Base-by-base conservation (phyloP, 2,329 filamentous ascomycete species). In the Hypoxylon sp. region DNA sequence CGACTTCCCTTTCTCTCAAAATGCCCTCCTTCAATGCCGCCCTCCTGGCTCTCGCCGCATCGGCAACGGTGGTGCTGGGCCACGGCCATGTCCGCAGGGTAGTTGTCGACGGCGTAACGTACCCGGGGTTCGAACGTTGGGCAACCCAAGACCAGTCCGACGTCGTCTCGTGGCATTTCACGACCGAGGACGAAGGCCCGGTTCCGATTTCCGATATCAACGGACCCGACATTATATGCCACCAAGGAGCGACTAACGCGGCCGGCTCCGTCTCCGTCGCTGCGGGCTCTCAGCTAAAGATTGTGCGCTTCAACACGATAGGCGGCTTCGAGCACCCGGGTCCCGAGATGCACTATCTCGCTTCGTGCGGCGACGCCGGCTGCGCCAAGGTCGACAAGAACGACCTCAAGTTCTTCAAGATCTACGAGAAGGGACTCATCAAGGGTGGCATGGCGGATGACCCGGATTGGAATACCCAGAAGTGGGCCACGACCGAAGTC, bases 391-490 rank as follows among this genome's bases (percentile, higher is more conserved):
- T 72, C 20, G 67, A 73, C 53, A 73, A 73, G 57, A 67, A 67
- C 9, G 38, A 41, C 17, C 65, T 75, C 27, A 37, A 66, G 23
- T 75, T 72, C 55, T 69, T 68, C 56, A 73, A 72, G 50, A 67
- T 72, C 35, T 69, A 68, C 48, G 63, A 71, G 31, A 65, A 55
- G 3, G 64, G 69, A 9, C 63, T 73, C 15, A 41, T 69, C 15
- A 62, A 73, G 46, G 69, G 69, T 23, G 69, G 64, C 13, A 49
- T 51, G 42, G 63, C 70, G 13, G 71, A 73, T 59, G 62, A 75
- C 3, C 71, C 81, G 60, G 76, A 77, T 60, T 68, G 72, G 63
- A 74, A 76, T 64, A 80, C 78, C 69, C 78, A 78, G 70, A 78
- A 72, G 60, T 79, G 76, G 73, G 65, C 68, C 9, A 76, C 74